phyloP scores from a whole-genome alignment of 371 early-diverging fungal genomes.

The Mortierella sp. region DNA sequence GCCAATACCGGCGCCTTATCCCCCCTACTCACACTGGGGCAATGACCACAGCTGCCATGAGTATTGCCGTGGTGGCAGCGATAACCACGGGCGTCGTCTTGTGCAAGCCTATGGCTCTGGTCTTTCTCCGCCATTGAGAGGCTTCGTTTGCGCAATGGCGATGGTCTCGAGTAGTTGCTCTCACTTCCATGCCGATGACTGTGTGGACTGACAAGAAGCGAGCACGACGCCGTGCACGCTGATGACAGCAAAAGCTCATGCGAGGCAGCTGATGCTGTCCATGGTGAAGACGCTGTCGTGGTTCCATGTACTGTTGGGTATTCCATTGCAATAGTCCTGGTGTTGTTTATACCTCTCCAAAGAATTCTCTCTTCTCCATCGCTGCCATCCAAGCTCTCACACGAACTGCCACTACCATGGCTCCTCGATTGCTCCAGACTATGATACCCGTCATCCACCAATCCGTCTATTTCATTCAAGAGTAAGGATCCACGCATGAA shows the following conservation, averaged over 20 bases:
- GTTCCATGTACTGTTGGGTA: too few relatives aligned
- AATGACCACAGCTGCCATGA: neutral
- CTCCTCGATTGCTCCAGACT: constrained; percentile 23
- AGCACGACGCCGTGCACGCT: constrained; percentile 22
- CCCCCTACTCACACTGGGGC: neutral
- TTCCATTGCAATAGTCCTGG: too few relatives aligned
- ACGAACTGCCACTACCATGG: constrained; percentile 1
- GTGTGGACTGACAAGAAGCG: constrained; percentile 16
- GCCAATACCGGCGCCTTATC: constrained; percentile 17
- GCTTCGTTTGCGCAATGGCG: constrained; percentile 19
- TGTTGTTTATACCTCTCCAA: too few relatives aligned
- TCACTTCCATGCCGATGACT: constrained; percentile 5
- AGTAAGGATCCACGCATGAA: neutral
- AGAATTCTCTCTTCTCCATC: constrained; percentile 30
- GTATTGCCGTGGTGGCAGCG: neutral
- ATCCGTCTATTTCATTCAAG: neutral
- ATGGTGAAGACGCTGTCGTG: constrained; percentile 1
- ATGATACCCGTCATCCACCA: constrained; percentile 30
- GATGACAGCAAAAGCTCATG: neutral
- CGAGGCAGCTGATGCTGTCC: neutral
- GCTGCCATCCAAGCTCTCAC: constrained; percentile 28
- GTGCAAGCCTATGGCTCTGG: neutral
- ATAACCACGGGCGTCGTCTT: too few relatives aligned
- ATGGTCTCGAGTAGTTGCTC: neutral
- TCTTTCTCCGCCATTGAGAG: constrained; percentile 17